These are phyloP conservation scores for Pezicula carpinea DNA, from an alignment of 2,329 filamentous ascomycete species.

Conservation along the genomic window DNA sequence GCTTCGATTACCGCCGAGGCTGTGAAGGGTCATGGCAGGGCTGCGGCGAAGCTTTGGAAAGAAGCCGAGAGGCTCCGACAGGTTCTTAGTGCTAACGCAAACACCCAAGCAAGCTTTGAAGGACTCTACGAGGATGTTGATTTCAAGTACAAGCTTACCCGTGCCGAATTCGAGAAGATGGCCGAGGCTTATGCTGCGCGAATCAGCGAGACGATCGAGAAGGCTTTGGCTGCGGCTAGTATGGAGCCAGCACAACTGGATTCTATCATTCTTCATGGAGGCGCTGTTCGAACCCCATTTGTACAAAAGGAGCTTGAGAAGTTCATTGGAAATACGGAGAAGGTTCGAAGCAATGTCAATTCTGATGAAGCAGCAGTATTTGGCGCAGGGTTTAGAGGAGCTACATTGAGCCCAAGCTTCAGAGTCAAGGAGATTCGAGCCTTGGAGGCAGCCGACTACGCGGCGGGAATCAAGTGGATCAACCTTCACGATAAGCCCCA, in stretches of 20 bases:
- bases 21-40: slow-evolving; percentile 72
- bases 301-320: slow-evolving; percentile 86
- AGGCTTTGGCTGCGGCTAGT: slow-evolving; percentile 69
- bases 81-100: slow-evolving; percentile 86
- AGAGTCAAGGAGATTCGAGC: slow-evolving; percentile 94
- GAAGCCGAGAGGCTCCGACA: slow-evolving; percentile 85
- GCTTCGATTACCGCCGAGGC: slow-evolving; percentile 55
- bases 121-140: slow-evolving; percentile 87
- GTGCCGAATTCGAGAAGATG: slow-evolving; percentile 77
- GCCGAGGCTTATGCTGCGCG: slow-evolving; percentile 63
- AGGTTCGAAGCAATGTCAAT: slow-evolving; percentile 91
- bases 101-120: slow-evolving; percentile 78
- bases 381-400: slow-evolving; percentile 90
- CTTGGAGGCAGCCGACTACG: slow-evolving; percentile 70
- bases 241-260: slow-evolving; percentile 73
- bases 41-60: slow-evolving; percentile 87
- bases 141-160: slow-evolving; percentile 84
- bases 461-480: slow-evolving; percentile 71
- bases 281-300: slow-evolving; percentile 85
- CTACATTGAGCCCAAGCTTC: slow-evolving; percentile 89
- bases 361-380: slow-evolving; percentile 95
- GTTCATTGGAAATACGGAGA: slow-evolving; percentile 64
- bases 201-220: slow-evolving; percentile 63
- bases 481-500: slow-evolving; percentile 63
- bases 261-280: slow-evolving; percentile 90